A percentile compares a stretch with the other conserved stretches of the same genome.
phyloP scores from a whole-genome alignment of 2,329 filamentous ascomycete species.

The Ascochyta viciae-villosae region DNA sequence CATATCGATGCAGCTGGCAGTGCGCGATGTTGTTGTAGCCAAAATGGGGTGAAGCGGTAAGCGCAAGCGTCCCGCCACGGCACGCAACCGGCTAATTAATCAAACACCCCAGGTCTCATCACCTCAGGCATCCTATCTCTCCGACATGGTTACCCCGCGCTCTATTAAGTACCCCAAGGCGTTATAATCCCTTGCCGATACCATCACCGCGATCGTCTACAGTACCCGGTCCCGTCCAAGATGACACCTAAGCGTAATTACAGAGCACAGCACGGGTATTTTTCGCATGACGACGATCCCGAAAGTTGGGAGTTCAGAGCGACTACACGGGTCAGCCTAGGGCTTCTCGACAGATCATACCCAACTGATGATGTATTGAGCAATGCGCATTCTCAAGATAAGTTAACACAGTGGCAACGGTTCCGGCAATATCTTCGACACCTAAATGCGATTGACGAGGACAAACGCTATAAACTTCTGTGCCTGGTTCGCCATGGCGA shows the following conservation, averaged over 20 bases:
- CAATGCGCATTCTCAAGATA: constrained; percentile 26
- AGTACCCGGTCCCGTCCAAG: background rate
- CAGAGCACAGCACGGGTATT: constrained; percentile 21
- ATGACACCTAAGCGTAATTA: constrained; percentile 13
- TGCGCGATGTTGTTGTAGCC: background rate
- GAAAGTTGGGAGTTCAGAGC: constrained; percentile 23
- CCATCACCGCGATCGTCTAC: background rate
- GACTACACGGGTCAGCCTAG: constrained; percentile 53
- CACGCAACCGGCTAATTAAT: background rate
- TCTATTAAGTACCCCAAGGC: too few relatives aligned
- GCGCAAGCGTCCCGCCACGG: background rate
- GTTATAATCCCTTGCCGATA: too few relatives aligned
- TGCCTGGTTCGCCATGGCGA: constrained; percentile 73
- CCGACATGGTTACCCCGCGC: background rate
- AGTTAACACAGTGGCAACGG: constrained; percentile 44
- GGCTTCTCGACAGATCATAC: constrained; percentile 66
- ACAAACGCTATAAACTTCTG: constrained; percentile 67
- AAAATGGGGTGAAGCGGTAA: background rate
- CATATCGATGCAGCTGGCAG: background rate
- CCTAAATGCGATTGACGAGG: constrained; percentile 56
- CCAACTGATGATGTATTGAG: constrained; percentile 54
- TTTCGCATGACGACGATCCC: constrained; percentile 25
- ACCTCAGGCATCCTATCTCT: background rate
- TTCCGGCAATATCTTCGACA: constrained; percentile 63
- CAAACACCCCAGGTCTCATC: background rate